phyloP scores from a whole-genome alignment of 768 basidiomycete genomes.

The Phaffia tasmanica region DNA sequence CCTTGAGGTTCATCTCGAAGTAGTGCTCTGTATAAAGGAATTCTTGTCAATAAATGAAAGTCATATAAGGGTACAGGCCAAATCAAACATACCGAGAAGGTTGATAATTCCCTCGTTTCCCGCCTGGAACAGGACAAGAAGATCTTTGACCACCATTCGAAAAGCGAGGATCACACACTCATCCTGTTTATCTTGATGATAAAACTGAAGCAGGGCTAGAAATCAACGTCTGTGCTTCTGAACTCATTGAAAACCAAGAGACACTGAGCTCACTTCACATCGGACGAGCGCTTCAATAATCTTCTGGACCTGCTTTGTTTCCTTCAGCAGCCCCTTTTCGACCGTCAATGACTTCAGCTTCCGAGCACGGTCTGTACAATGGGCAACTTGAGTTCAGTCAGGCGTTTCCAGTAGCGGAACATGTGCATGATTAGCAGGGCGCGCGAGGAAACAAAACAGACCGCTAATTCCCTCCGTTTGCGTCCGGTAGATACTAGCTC shows the following conservation, averaged over 20 bases:
- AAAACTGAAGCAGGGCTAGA: slow-evolving; percentile 53
- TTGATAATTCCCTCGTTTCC: slow-evolving; percentile 81
- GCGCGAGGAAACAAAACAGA: slow-evolving; percentile 9
- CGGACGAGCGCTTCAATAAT: slow-evolving; percentile 81
- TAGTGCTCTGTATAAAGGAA: slow-evolving; percentile 57
- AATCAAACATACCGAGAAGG: slow-evolving; percentile 41
- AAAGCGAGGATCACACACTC: slow-evolving; percentile 78
- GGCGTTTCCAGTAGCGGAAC: neutral
- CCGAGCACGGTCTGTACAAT: slow-evolving; percentile 39
- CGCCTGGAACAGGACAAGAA: slow-evolving; percentile 87
- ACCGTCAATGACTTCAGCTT: slow-evolving; percentile 85
- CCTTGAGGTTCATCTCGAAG: slow-evolving; percentile 94
- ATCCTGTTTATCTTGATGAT: slow-evolving; percentile 83
- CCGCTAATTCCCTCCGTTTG: slow-evolving; percentile 27
- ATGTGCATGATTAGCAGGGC: neutral
- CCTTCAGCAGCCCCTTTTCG: slow-evolving; percentile 85
- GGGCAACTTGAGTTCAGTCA: too few species aligned
- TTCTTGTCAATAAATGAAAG: too few species aligned
- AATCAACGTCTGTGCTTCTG: neutral
- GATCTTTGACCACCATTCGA: slow-evolving; percentile 89
- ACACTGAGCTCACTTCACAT: slow-evolving; percentile 59
- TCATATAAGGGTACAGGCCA: neutral
- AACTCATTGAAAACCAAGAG: slow-evolving; percentile 3
- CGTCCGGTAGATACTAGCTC: slow-evolving; percentile 35
- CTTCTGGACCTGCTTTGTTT: slow-evolving; percentile 79